Conservation (phyloP, 768 basidiomycete species). For the Trametes cubensis region DNA sequence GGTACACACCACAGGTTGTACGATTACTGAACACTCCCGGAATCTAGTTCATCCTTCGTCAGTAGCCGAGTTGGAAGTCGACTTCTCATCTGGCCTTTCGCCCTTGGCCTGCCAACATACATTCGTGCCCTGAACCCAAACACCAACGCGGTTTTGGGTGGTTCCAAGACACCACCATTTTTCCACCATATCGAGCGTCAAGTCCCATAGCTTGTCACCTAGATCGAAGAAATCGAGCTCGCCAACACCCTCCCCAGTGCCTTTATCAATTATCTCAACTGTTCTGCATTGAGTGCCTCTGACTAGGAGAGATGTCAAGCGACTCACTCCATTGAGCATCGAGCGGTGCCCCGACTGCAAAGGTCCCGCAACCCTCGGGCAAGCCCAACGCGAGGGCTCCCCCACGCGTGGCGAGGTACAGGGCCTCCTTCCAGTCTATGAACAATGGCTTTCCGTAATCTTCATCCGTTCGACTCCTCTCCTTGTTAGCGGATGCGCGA, state of each 20-base stretch:
- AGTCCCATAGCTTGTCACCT: constrained; percentile 27
- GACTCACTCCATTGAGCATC: constrained; percentile 76
- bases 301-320: not conserved
- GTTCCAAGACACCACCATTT: constrained; percentile 93
- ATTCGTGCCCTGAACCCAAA: constrained; percentile 76
- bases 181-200: constrained; percentile 64
- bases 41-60: not conserved
- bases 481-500: constrained; percentile 21
- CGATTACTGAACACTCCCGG: not conserved
- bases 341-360: constrained; percentile 64
- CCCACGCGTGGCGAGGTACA: constrained; percentile 82
- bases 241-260: constrained; percentile 50
- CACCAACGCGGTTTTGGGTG: constrained; percentile 56
- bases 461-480: constrained; percentile 2
- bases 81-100: not conserved
- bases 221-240: constrained; percentile 68
- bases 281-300: not conserved
- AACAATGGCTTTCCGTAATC: constrained; percentile 40
- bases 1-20: too few species aligned
- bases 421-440: constrained; percentile 78
- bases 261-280: constrained; percentile 28
- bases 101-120: not conserved
- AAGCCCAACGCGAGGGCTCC: constrained; percentile 74
- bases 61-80: not conserved
- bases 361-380: constrained; percentile 47